phyloP scores from a whole-genome alignment of 2,329 filamentous ascomycete genomes.

The Microascus cirrosus region DNA sequence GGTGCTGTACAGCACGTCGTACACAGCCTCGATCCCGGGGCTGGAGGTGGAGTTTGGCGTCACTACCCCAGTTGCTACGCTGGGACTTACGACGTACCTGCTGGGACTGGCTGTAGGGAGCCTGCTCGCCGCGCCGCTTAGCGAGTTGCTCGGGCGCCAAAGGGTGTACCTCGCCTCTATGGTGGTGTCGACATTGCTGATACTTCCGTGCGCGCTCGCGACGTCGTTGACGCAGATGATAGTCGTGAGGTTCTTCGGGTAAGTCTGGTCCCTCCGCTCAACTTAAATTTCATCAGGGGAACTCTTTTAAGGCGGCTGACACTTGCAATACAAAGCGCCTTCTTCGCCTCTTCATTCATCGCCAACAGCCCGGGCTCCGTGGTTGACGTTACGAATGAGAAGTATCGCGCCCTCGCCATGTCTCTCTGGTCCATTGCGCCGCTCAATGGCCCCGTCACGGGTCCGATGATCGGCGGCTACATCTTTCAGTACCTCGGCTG shows the following conservation, averaged over 20 bases:
- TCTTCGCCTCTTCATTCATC: slow-evolving; percentile 71
- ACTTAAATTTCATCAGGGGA: neutral
- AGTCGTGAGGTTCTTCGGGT: slow-evolving; percentile 64
- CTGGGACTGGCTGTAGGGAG: slow-evolving; percentile 62
- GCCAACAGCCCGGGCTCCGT: slow-evolving; percentile 75
- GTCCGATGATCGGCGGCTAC: slow-evolving; percentile 59
- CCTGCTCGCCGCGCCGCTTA: slow-evolving; percentile 62
- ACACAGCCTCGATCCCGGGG: slow-evolving; percentile 60
- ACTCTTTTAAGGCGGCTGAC: neutral
- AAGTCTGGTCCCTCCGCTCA: slow-evolving; percentile 13
- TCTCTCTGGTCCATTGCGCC: slow-evolving; percentile 76
- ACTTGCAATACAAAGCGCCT: slow-evolving; percentile 25
- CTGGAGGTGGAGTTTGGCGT: slow-evolving; percentile 57
- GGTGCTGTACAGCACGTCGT: slow-evolving; percentile 70
- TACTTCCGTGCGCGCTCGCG: slow-evolving; percentile 62
- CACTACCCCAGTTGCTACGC: slow-evolving; percentile 48
- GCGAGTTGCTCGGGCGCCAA: slow-evolving; percentile 57
- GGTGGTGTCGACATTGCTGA: slow-evolving; percentile 51
- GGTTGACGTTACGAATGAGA: slow-evolving; percentile 70
- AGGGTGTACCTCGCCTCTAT: slow-evolving; percentile 61
- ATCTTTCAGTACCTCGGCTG: slow-evolving; percentile 61
- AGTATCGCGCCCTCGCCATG: slow-evolving; percentile 72
- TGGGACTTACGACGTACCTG: slow-evolving; percentile 72
- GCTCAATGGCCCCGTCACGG: slow-evolving; percentile 54
- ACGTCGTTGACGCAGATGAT: slow-evolving; percentile 57